Evolutionary conservation across 352 stramenopile species (phyloP).

Genomic region (Phytophthora litchii): DNA sequence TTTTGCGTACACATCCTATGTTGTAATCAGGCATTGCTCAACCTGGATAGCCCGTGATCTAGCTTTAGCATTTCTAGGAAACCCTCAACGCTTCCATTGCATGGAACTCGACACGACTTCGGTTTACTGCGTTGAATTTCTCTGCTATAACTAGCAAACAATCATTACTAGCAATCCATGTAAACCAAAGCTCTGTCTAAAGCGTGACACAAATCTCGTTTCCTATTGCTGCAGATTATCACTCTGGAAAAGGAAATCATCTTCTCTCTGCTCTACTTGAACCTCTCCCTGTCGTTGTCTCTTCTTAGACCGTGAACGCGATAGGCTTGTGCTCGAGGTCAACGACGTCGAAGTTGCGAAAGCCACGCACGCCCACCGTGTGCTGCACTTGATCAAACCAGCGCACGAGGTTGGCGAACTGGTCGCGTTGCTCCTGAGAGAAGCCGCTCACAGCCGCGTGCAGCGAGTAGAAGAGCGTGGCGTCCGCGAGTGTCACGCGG

Average conservation of each 20-base stretch:
- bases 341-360: slow-evolving; percentile 76
- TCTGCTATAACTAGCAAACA: too few species aligned
- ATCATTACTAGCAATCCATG: too few species aligned
- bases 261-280: not conserved
- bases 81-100: too few species aligned
- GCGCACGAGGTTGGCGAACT: slow-evolving; percentile 68
- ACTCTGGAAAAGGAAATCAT: not conserved
- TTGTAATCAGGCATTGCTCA: too few species aligned
- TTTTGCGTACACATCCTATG: slow-evolving; percentile 19
- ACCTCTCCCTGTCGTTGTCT: slow-evolving; percentile 17
- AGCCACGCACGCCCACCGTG: slow-evolving; percentile 81
- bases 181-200: too few species aligned
- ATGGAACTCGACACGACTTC: too few species aligned
- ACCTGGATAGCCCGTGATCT: too few species aligned
- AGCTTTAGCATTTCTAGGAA: too few species aligned
- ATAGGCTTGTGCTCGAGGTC: slow-evolving; percentile 51
- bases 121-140: too few species aligned
- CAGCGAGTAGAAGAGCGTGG: slow-evolving; percentile 75
- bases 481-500: slow-evolving; percentile 81
- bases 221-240: slow-evolving; percentile 17
- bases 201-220: not conserved
- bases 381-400: slow-evolving; percentile 91
- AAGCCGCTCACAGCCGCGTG: slow-evolving; percentile 48
- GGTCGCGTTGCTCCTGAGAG: slow-evolving; percentile 41
- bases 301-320: slow-evolving; percentile 71